Conservation (phyloP, 306 rosid genomes). For the Lathyrus oleraceus region DNA sequence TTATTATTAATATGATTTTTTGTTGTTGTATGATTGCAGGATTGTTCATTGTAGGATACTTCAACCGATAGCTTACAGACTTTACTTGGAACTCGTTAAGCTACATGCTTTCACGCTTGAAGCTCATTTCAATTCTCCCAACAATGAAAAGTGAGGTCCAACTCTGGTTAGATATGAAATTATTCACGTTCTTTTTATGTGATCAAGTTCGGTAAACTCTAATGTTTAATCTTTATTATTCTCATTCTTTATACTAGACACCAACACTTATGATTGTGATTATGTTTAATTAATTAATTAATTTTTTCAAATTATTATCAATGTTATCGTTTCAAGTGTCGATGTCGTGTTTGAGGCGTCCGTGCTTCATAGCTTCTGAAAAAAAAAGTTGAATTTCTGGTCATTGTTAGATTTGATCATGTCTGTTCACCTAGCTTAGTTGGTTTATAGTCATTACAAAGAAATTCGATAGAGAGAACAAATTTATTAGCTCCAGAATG, state of each 20-base stretch:
- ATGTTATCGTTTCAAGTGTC: too few species aligned
- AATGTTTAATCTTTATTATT: neutral
- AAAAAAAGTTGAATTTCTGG: too few species aligned
- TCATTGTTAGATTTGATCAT: neutral
- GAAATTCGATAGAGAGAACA: neutral
- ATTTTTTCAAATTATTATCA: too few species aligned
- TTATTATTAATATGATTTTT: neutral
- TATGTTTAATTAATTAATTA: too few species aligned
- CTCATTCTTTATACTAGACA: neutral
- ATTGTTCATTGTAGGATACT: slow-evolving; percentile 65
- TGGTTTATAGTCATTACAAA: neutral
- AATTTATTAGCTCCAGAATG: neutral
- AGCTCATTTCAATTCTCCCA: slow-evolving; percentile 50
- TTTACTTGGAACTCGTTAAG: slow-evolving; percentile 80
- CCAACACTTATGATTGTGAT: too few species aligned
- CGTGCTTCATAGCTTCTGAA: too few species aligned
- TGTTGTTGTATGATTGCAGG: slow-evolving; percentile 41
- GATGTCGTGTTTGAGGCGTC: too few species aligned
- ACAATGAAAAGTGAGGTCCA: slow-evolving; percentile 62
- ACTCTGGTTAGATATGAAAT: neutral
- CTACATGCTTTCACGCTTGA: slow-evolving; percentile 47
- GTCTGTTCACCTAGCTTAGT: neutral
- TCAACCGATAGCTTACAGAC: slow-evolving; percentile 70
- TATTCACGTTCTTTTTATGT: neutral
- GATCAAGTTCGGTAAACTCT: neutral